Evolutionary conservation across 2,329 filamentous ascomycete genomes (phyloP).

Genomic region (Dothistroma septosporum): DNA sequence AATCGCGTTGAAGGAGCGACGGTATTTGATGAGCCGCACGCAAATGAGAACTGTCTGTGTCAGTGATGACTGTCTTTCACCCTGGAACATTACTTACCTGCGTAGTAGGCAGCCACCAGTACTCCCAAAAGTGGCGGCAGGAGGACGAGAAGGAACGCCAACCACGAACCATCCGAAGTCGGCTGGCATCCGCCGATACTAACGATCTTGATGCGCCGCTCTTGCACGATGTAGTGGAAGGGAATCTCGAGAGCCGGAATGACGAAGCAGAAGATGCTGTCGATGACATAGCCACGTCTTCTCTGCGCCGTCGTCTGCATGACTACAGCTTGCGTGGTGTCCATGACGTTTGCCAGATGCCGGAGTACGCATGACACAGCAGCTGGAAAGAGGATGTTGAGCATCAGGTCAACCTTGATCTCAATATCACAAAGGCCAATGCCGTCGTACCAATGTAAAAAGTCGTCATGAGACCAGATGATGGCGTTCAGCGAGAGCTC

Average conservation of each 20-base stretch:
- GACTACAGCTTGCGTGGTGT: conserved; percentile 54
- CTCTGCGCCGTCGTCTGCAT: conserved; percentile 48
- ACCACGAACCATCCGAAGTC: conserved; percentile 55
- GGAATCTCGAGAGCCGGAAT: conserved; percentile 54
- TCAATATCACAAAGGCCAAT: conserved; percentile 61
- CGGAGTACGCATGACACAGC: conserved; percentile 57
- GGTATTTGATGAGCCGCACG: conserved; percentile 58
- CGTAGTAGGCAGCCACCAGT: conserved; percentile 53
- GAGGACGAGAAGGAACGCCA: conserved; percentile 50
- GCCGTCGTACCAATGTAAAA: conserved; percentile 55
- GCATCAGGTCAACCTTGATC: conserved; percentile 54
- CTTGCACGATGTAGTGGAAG: conserved; percentile 58
- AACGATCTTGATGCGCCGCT: conserved; percentile 55
- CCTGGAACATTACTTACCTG: conserved; percentile 44
- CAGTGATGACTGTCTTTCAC: background rate
- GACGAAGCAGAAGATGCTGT: conserved; percentile 54
- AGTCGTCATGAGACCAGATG: conserved; percentile 60
- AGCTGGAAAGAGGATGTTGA: conserved; percentile 51
- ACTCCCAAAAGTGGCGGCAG: conserved; percentile 56
- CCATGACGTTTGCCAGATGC: conserved; percentile 57
- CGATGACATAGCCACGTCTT: conserved; percentile 46
- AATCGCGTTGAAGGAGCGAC: conserved; percentile 54
- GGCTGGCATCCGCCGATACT: conserved; percentile 58
- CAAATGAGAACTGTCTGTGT: conserved; percentile 52
- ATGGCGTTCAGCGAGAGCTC: conserved; percentile 58